Evolutionary conservation across 805 yeast species (phyloP).

Genomic region (Sungouiozyma ichnusensis): DNA sequence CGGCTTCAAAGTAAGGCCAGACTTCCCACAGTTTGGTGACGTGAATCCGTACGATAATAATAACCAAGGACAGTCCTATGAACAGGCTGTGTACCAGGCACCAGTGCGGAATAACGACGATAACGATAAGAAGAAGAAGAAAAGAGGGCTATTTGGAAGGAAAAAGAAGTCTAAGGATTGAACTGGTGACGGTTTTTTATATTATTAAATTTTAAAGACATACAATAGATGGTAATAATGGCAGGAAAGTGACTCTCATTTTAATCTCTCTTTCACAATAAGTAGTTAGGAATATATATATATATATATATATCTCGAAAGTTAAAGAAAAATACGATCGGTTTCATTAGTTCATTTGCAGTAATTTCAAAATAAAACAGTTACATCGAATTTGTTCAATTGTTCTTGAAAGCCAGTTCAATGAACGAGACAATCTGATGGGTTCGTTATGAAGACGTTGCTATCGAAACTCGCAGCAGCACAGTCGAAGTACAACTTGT

Average conservation of each 20-base stretch:
- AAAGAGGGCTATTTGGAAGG: constrained; percentile 71
- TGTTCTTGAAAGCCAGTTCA: no score
- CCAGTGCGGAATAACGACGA: constrained; percentile 29
- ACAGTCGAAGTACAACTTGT: not conserved
- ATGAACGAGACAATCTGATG: no score
- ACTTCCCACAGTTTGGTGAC: constrained; percentile 37
- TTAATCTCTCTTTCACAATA: no score
- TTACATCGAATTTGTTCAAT: no score
- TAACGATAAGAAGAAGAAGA: constrained; percentile 51
- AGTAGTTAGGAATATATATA: no score
- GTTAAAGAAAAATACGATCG: not conserved
- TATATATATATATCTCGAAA: not conserved
- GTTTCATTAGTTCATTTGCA: not conserved
- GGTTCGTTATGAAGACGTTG: not conserved
- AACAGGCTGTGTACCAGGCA: constrained; percentile 55
- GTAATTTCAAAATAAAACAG: not conserved
- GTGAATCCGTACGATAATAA: constrained; percentile 16
- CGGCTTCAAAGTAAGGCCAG: constrained; percentile 80
- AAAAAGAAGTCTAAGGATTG: constrained; percentile 34
- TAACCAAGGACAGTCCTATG: constrained; percentile 25
- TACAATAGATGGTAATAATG: no score
- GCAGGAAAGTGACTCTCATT: no score
- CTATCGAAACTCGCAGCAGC: not conserved
- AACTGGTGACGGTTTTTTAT: no score
- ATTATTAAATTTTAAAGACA: no score